Base-by-base conservation (phyloP, 139 green algal species). In the Picochlorum sp. region DNA sequence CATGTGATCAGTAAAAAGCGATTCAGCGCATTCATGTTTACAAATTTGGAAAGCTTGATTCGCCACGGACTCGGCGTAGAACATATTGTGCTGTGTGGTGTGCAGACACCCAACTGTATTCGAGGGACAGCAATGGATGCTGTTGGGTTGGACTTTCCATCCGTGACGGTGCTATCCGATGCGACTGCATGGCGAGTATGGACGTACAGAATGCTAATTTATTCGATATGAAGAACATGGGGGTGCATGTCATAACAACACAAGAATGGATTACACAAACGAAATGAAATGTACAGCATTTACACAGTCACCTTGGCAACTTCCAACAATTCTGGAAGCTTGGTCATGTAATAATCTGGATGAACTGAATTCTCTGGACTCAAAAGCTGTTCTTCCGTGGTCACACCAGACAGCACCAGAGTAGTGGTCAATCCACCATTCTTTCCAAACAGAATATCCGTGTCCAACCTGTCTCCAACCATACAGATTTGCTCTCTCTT, bases 391-490 rank as follows among this genome's bases (percentile, higher is more conserved):
- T 86, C 80, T 77, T 96, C 86, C 4, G 74, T 92, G 3, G 92
- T 98, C 55, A 98, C 92, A 23, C 90, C 89, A 54, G 81, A 88
- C 16, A 94, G 75, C 28, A 90, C 90, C 24, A 97, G 83, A 72
- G 90, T 83, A 0, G 90, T 96, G 18, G 79, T 81, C 4, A 95
- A 82, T 10, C 94, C 93, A 20, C 92, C 93, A 55, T 96, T 87
- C 81, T 96, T 88, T 37, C 94, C 94, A 76, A 99, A 99, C 57
- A 95, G 74, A 63, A 99, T 95, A 77, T 99, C 94, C 1, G 94
- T 99, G 83, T 99, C 94, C 49, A 99, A 88, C 26, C 94, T 79
- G 77, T 99, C 94, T 8, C 94, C 94, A 45, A 97, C 89, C 91
- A 98, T 98, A 85, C 88, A 96, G 69, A 98, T 98, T 79, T 98